Base-by-base conservation (phyloP, 805 yeast species). In the Suhomyces sp. region DNA sequence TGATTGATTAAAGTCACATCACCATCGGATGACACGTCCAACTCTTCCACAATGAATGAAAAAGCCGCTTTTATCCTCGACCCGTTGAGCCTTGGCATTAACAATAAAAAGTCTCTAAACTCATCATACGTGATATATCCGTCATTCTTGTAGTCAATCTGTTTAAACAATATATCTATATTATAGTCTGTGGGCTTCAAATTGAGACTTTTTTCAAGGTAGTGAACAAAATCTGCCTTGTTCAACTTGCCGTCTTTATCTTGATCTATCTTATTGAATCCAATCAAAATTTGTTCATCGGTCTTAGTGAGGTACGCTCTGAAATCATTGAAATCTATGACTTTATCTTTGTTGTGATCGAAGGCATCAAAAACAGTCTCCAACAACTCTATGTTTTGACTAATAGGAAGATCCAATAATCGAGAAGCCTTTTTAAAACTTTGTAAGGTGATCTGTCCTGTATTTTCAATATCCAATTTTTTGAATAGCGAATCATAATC, bases 21-120 rank as follows among this genome's bases (percentile, higher is more conserved):
- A 66, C 97, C 97, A 60, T 93, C 98, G 0, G 96, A 82, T 4
- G 93, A 85, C 41, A 91, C 69, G 62, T 89, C 96, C 49, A 81
- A 64, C 57, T 88, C 94, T 59, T 89, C 96, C 52, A 82, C 84
- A 55, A 92, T 85, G 65, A 85, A 89, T 44, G 81, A 78, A 66
- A 84, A 93, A 4, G 97, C 97, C 0, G 97, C 86, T 60, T 81
- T 80, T 55, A 84, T 84, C 62, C 94, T 73, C 4, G 93, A 86
- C 2, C 94, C 96, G 54, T 83, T 77, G 19, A 82, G 69, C 47
- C 94, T 74, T 3, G 99, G 99, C 72, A 94, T 85, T 59, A 93
- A 81, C 47, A 92, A 67, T 24, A 93, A 70, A 47, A 89, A 88
- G 58, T 87, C 88, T 57, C 96, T 77, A 81, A 96, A 94, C 60